phyloP scores from a whole-genome alignment of 345 rosid genomes.

The Arabidopsis suecica region DNA sequence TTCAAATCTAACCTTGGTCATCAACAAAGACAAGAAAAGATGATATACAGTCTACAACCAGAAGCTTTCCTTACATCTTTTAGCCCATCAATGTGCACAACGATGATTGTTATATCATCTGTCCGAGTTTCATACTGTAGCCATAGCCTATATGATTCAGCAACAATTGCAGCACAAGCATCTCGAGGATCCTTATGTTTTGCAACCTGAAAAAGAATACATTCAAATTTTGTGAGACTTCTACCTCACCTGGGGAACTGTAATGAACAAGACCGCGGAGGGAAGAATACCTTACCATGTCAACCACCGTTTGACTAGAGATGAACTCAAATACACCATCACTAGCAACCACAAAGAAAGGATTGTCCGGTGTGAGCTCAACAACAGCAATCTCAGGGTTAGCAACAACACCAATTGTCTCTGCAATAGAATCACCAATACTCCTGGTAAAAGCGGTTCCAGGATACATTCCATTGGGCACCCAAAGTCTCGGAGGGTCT shows the following conservation, averaged over 20 bases:
- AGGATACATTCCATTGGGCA: constrained; percentile 93
- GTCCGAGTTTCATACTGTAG: constrained; percentile 99
- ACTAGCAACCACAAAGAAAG: constrained; percentile 96
- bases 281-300: constrained; percentile 84
- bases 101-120: constrained; percentile 98
- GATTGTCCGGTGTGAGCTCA: constrained; percentile 82
- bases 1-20: constrained; percentile 23
- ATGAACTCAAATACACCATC: constrained; percentile 99
- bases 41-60: constrained; percentile 22
- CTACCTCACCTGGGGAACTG: background rate
- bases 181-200: constrained; percentile 96
- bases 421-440: constrained; percentile 91
- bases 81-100: constrained; percentile 86
- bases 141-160: constrained; percentile 99
- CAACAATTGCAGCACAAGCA: constrained; percentile 99
- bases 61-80: constrained; percentile 58
- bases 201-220: constrained; percentile 64
- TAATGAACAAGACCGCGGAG: constrained; percentile 31
- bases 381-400: constrained; percentile 91
- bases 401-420: constrained; percentile 93
- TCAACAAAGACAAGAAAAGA: constrained; percentile 34
- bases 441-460: constrained; percentile 99
- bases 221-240: background rate
- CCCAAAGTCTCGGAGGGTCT: constrained; percentile 98
- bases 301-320: constrained; percentile 94